Conservation (phyloP, 768 basidiomycete genomes). For the Podaxis pistillaris region DNA sequence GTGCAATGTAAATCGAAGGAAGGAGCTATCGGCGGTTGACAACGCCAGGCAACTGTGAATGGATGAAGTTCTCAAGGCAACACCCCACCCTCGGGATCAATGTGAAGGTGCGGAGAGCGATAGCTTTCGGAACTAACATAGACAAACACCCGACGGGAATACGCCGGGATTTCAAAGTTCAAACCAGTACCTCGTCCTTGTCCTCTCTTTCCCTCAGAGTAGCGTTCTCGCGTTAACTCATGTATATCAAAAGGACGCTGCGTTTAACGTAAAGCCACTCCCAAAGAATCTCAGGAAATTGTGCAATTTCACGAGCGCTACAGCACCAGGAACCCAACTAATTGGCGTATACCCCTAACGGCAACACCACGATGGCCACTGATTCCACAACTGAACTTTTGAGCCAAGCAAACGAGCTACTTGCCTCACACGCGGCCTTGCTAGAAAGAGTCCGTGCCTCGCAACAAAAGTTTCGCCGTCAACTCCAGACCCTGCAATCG, state of each 20-base stretch:
- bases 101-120: not conserved
- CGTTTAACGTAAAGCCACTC: not conserved
- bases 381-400: constrained; percentile 48
- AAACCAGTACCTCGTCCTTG: not conserved
- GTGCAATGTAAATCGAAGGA: too few relatives aligned
- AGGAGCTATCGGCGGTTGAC: too few relatives aligned
- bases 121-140: constrained; percentile 1
- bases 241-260: not conserved
- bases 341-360: not conserved
- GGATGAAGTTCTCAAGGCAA: too few relatives aligned
- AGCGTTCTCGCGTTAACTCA: not conserved
- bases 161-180: not conserved
- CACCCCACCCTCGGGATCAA: too few relatives aligned
- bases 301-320: not conserved
- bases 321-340: not conserved
- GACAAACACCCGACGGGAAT: not conserved
- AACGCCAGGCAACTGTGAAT: too few relatives aligned
- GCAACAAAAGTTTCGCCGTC: constrained; percentile 57
- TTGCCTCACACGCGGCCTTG: constrained; percentile 60
- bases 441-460: constrained; percentile 51
- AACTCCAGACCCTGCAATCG: constrained; percentile 52
- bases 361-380: constrained; percentile 6
- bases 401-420: constrained; percentile 60
- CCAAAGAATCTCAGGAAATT: not conserved
- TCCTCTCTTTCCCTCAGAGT: not conserved